Percentiles rank a stretch among this genome's conserved stretches.
These are phyloP conservation scores for Coniochaeta ligniaria DNA, from an alignment of 2,329 filamentous ascomycete genomes.

Conservation along the genomic window DNA sequence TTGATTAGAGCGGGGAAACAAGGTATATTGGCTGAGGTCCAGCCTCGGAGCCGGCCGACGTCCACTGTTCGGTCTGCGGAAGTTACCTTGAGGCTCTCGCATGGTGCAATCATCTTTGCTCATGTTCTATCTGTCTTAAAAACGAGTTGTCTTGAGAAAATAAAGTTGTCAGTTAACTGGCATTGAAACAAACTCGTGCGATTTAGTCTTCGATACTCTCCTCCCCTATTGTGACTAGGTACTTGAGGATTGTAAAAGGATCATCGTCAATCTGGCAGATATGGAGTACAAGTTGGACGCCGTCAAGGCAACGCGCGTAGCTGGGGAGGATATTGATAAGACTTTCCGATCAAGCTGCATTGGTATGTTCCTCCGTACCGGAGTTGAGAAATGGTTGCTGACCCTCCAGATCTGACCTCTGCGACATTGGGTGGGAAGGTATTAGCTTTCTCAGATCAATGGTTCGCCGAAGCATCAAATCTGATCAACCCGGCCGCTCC, in stretches of 20 bases:
- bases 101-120: constrained; percentile 3
- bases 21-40: neutral
- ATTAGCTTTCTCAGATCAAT: constrained; percentile 59
- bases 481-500: constrained; percentile 57
- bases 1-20: neutral
- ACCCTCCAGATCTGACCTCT: constrained; percentile 48
- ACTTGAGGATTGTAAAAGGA: neutral
- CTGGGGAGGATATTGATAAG: constrained; percentile 49
- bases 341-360: constrained; percentile 56
- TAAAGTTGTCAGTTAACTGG: neutral
- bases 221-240: neutral
- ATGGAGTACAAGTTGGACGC: constrained; percentile 49
- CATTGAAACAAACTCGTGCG: neutral
- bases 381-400: neutral
- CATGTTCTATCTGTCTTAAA: neutral
- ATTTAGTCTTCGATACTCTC: neutral
- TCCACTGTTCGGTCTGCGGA: neutral
- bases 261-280: constrained; percentile 26
- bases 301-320: constrained; percentile 40
- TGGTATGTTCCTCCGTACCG: constrained; percentile 34
- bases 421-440: constrained; percentile 55
- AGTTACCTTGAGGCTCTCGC: neutral
- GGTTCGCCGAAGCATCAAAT: constrained; percentile 61
- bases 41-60: neutral
- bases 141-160: neutral